phyloP scores from a whole-genome alignment of 768 basidiomycete species.

The Floccularia luteovirens region DNA sequence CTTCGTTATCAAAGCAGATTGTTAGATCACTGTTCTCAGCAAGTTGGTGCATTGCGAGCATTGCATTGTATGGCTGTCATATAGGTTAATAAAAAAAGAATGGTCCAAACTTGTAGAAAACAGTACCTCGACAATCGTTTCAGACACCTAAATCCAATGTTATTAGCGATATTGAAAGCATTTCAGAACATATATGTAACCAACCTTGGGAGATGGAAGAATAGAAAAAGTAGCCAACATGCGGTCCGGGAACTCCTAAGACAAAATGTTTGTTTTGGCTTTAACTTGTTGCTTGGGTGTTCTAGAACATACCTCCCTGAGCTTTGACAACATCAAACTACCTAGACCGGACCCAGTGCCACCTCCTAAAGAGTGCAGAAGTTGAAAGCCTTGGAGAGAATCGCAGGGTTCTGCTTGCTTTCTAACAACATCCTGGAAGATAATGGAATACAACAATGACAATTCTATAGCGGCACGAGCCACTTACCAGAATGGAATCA shows the following conservation, averaged over 20 bases:
- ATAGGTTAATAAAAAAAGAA: slow-evolving; percentile 33
- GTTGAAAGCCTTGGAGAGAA: slow-evolving; percentile 84
- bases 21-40: slow-evolving; percentile 82
- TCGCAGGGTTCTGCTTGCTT: slow-evolving; percentile 79
- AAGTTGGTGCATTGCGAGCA: slow-evolving; percentile 84
- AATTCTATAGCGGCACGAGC: no score
- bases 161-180: no score
- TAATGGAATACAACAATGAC: background rate
- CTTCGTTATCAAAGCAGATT: slow-evolving; percentile 84
- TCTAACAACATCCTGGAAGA: slow-evolving; percentile 59
- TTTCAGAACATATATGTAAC: no score
- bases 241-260: slow-evolving; percentile 44
- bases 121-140: slow-evolving; percentile 57
- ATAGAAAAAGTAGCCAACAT: slow-evolving; percentile 52
- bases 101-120: slow-evolving; percentile 30
- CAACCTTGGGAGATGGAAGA: slow-evolving; percentile 51
- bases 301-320: slow-evolving; percentile 59
- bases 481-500: slow-evolving; percentile 65
- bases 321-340: slow-evolving; percentile 69
- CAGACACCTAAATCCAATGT: no score
- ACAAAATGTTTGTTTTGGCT: background rate
- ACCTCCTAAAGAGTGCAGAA: slow-evolving; percentile 86
- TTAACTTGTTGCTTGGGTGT: background rate
- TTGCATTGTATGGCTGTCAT: slow-evolving; percentile 87
- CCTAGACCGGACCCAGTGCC: slow-evolving; percentile 88